Evolutionary conservation across 2,329 filamentous ascomycete species (phyloP).

Genomic region (Apiospora kogelbergensis): DNA sequence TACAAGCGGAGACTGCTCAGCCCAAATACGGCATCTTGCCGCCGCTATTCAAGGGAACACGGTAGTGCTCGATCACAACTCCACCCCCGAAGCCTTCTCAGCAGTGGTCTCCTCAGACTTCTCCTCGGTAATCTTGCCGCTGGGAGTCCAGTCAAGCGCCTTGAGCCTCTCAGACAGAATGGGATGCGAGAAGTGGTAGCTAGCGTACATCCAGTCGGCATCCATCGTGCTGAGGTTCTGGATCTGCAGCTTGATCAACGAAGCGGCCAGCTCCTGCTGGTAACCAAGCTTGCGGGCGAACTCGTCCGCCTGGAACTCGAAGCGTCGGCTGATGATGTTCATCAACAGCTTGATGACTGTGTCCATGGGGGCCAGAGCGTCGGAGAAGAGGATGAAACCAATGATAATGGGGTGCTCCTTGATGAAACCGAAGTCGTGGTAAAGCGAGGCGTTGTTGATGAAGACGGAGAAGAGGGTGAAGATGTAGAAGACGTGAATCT

Average conservation of each 20-base stretch:
- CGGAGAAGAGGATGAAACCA: conserved; percentile 95
- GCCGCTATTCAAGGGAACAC: neutral
- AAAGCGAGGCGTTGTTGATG: conserved; percentile 91
- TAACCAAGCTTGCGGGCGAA: conserved; percentile 88
- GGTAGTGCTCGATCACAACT: conserved; percentile 35
- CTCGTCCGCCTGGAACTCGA: conserved; percentile 93
- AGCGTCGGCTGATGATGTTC: conserved; percentile 92
- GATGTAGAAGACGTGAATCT: conserved; percentile 94
- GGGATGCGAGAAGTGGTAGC: conserved; percentile 97
- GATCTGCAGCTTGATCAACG: conserved; percentile 95
- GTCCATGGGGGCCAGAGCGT: conserved; percentile 92
- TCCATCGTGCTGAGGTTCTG: conserved; percentile 99
- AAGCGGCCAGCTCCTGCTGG: conserved; percentile 76
- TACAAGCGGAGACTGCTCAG: neutral
- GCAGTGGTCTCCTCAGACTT: conserved; percentile 49
- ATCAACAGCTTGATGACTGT: conserved; percentile 91
- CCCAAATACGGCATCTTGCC: neutral
- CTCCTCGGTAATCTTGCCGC: conserved; percentile 51
- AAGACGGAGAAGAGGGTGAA: conserved; percentile 97
- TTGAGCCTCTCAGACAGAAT: conserved; percentile 91
- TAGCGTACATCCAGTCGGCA: conserved; percentile 96
- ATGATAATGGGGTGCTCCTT: conserved; percentile 87
- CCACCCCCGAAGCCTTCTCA: conserved; percentile 72
- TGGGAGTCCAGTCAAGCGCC: conserved; percentile 83
- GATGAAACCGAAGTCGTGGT: conserved; percentile 86